Evolutionary conservation across 345 rosid genomes (phyloP), one percentile per base, ranked within the genome.

Genomic region (Mangifera indica): DNA sequence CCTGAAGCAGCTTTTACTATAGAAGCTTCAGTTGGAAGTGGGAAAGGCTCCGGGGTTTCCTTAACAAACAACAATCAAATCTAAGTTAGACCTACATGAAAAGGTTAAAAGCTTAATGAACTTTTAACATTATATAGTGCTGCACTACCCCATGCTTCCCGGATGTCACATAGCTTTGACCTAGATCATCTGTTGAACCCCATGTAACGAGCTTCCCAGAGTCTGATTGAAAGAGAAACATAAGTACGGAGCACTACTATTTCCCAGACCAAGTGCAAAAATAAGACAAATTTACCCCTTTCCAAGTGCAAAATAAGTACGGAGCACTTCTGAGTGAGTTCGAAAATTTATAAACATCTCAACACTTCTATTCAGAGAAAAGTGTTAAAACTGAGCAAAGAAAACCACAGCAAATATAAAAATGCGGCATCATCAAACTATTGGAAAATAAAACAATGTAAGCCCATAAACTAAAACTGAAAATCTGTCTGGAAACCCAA

Each of bases 111-210:
- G 21, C 22, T 6, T 29, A 75, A 65, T 52, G 51, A 75, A 40
- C 44, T 34, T 46, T 26, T 26, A 71, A 70, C 69, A 45, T 67
- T 56, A 59, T 32, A 32, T 22, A 34, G 53, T 45, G 64, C 49
- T 6, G 46, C 48, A 60, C 69, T 82, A 96, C 98, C 95, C 97
- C 97, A 52, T 96, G 99, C 79, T 93, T 93, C 81, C 99, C 99
- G 0, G 99, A 85, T 56, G 98, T 88, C 44, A 96, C 81, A 60
- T 96, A 96, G 92, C 99, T 93, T 82, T 96, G 99, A 79, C 98
- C 99, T 45, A 91, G 81, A 86, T 96, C 99, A 82, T 91, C 99
- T 12, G 98, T 86, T 52, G 98, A 96, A 48, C 99, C 99, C 99
- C 99, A 96, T 13, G 99, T 93, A 58, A 96, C 88, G 34, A 96